Percentiles rank a stretch among this genome's conserved stretches.
Conservation (phyloP, 116 monocot genomes). For the Posidonia oceanica region DNA sequence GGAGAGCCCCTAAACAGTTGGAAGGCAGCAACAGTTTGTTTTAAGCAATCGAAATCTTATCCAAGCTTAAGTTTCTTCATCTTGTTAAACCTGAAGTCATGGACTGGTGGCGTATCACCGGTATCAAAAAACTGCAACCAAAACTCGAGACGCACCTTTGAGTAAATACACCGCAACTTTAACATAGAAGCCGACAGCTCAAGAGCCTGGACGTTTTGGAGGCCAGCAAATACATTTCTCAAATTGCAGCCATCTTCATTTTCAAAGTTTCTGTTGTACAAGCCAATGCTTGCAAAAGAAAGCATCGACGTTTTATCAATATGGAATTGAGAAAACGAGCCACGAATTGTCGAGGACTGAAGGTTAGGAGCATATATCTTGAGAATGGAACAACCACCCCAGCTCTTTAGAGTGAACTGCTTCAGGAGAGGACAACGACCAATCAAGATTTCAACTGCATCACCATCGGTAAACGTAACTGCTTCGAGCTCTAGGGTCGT, state of each 20-base stretch:
- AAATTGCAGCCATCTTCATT: too few relatives aligned
- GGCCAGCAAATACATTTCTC: neutral
- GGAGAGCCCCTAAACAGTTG: neutral
- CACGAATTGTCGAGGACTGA: neutral
- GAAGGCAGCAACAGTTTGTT: neutral
- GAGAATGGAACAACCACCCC: neutral
- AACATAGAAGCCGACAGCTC: neutral
- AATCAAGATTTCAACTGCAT: neutral
- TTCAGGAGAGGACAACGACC: neutral
- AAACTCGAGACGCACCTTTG: too few relatives aligned
- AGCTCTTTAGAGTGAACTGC: neutral
- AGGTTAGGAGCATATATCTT: neutral
- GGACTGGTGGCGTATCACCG: neutral
- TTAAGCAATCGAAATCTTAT: neutral
- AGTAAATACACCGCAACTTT: too few relatives aligned
- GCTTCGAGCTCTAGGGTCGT: neutral
- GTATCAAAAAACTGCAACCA: neutral
- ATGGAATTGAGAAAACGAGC: neutral
- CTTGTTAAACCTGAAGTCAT: neutral
- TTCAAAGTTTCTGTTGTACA: too few relatives aligned
- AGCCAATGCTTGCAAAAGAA: too few relatives aligned
- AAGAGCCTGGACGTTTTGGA: neutral
- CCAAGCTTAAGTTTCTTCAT: neutral
- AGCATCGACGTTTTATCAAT: neutral
- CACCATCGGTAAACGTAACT: neutral